Conservation (phyloP, 495 filamentous ascomycete species). For the Aspergillus steynii region DNA sequence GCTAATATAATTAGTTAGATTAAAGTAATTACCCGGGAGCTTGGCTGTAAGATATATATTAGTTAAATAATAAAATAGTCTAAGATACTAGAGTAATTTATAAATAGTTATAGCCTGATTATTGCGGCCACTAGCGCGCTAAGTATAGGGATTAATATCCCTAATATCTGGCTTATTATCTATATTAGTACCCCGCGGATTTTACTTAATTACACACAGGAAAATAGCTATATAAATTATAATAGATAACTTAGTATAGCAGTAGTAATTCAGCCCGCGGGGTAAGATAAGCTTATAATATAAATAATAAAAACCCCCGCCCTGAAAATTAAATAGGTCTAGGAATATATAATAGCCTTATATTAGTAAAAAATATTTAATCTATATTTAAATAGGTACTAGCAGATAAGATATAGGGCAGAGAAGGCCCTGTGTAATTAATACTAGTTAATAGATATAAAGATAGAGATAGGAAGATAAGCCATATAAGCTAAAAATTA, state of each 20-base stretch:
- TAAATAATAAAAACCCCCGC: background rate
- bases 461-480: too few relatives aligned
- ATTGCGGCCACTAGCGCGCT: constrained; percentile 25
- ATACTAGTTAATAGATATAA: too few relatives aligned
- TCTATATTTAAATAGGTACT: too few relatives aligned
- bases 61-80: constrained; percentile 10
- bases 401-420: too few relatives aligned
- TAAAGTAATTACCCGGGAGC: background rate
- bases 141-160: constrained; percentile 26
- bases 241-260: constrained; percentile 16
- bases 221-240: constrained; percentile 23
- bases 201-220: constrained; percentile 26
- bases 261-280: constrained; percentile 12
- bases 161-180: constrained; percentile 23
- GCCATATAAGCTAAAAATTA: too few relatives aligned
- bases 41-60: background rate
- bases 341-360: too few relatives aligned
- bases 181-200: constrained; percentile 13
- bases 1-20: background rate
- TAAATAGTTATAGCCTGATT: background rate
- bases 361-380: too few relatives aligned
- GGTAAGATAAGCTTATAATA: background rate
- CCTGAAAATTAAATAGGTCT: too few relatives aligned
- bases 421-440: too few relatives aligned
- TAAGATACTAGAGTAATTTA: constrained; percentile 16